Evolutionary conservation across 129 eudicot species (phyloP), one percentile per base, ranked within the genome.

Genomic region (Arctium lappa): DNA sequence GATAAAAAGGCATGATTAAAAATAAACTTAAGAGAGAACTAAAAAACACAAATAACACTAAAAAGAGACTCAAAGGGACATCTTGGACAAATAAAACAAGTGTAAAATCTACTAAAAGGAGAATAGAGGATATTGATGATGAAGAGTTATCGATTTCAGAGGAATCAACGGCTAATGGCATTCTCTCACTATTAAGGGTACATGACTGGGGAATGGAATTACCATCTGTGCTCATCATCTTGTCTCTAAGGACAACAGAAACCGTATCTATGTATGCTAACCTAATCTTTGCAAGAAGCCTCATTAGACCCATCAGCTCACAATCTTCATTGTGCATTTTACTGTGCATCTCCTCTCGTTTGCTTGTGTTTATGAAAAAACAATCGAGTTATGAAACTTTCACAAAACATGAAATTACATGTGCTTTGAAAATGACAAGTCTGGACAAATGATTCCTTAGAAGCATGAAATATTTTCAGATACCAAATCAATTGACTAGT

Each of bases 81-180:
- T n/a, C n/a, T n/a, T n/a, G n/a, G n/a, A n/a, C n/a, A n/a, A n/a
- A n/a, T n/a, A n/a, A n/a, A n/a, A n/a, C n/a, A n/a, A n/a, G n/a
- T n/a, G n/a, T n/a, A n/a, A n/a, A n/a, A n/a, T n/a, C n/a, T n/a
- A n/a, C n/a, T n/a, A n/a, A n/a, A n/a, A n/a, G n/a, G 74, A 27
- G 73, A 42, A 33, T 31, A 77, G 36, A 79, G 2, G 6, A 74
- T n/a, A n/a, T 78, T 12, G 87, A 76, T 8, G 92, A 85, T 73
- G 97, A 88, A 32, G 90, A 85, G 73, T 50, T 80, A 39, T 91
- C 77, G 84, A 95, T 86, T 82, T 91, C 91, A 60, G 89, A 86
- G 8, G 99, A 95, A 87, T 95, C 97, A 56, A 95, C 98, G 10
- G 99, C 98, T 33, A 93, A 90, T 13, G 99, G 99, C 95, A 95